A percentile compares a stretch with the other conserved stretches of the same genome.
Conservation (phyloP, 768 basidiomycete species). For the Hemileccinum rubropunctum region DNA sequence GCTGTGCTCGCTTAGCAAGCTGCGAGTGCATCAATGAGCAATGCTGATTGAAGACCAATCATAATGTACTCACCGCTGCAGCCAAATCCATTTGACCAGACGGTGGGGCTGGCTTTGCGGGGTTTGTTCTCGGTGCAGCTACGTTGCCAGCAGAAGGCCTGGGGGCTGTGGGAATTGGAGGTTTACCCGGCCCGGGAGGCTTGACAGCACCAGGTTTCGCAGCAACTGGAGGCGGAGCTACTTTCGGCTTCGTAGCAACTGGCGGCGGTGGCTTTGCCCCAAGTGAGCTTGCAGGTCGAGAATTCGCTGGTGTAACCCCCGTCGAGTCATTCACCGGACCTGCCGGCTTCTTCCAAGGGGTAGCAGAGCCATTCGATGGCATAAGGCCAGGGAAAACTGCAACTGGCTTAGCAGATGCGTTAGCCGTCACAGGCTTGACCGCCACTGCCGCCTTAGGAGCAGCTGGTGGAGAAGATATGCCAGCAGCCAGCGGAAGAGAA, state of each 20-base stretch:
- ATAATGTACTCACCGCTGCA: constrained; percentile 58
- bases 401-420: constrained; percentile 71
- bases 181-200: constrained; percentile 54
- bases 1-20: constrained; percentile 79
- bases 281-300: constrained; percentile 50
- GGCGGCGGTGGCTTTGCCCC: constrained; percentile 57
- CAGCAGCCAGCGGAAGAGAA: constrained; percentile 43
- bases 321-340: constrained; percentile 32
- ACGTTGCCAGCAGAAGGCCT: constrained; percentile 40
- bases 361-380: constrained; percentile 60
- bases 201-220: constrained; percentile 53
- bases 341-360: constrained; percentile 70
- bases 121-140: constrained; percentile 38
- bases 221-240: constrained; percentile 53
- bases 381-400: constrained; percentile 80
- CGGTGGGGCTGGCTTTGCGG: constrained; percentile 42
- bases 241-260: constrained; percentile 63
- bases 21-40: constrained; percentile 27
- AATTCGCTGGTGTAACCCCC: constrained; percentile 41
- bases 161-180: constrained; percentile 58
- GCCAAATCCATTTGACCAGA: constrained; percentile 78
- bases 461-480: constrained; percentile 33
- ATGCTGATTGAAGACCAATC: background rate
- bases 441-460: constrained; percentile 34
- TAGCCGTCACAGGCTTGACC: constrained; percentile 47